A percentile compares a stretch with the other conserved stretches of the same genome.
phyloP scores from a whole-genome alignment of 2,329 filamentous ascomycete genomes.

The Graphilbum sp. region DNA sequence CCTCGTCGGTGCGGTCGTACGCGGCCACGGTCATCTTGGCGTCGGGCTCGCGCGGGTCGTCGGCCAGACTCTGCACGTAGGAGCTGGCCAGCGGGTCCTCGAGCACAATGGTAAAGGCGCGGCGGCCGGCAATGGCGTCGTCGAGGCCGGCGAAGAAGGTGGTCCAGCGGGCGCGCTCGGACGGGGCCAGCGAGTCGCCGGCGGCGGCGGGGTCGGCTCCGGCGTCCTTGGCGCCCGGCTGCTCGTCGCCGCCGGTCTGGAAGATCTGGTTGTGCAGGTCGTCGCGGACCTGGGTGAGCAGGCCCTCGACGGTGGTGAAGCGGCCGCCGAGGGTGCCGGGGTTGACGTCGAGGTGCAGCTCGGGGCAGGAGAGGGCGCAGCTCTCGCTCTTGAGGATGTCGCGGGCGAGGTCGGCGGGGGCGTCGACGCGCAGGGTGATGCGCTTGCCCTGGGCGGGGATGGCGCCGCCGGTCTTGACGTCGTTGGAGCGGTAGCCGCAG shows the following conservation, averaged over 20 bases:
- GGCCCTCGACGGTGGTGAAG: slow-evolving; percentile 92
- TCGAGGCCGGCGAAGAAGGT: slow-evolving; percentile 66
- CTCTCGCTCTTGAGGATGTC: slow-evolving; percentile 96
- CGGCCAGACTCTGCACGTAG: slow-evolving; percentile 79
- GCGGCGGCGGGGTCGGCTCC: slow-evolving; percentile 45
- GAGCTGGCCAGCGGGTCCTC: slow-evolving; percentile 82
- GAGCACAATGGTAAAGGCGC: slow-evolving; percentile 68
- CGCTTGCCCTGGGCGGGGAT: slow-evolving; percentile 74
- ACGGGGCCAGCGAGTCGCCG: slow-evolving; percentile 61
- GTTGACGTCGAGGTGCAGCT: slow-evolving; percentile 75
- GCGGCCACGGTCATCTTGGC: slow-evolving; percentile 66
- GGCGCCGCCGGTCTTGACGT: slow-evolving; percentile 92
- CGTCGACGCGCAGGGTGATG: slow-evolving; percentile 61
- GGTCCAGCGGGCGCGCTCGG: slow-evolving; percentile 58
- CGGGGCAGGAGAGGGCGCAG: slow-evolving; percentile 71
- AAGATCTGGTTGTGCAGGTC: slow-evolving; percentile 84
- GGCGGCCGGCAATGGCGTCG: slow-evolving; percentile 62
- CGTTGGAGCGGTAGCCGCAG: slow-evolving; percentile 89
- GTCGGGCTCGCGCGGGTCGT: slow-evolving; percentile 53
- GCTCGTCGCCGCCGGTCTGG: slow-evolving; percentile 24
- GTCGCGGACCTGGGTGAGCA: slow-evolving; percentile 80
- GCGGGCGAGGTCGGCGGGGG: slow-evolving; percentile 57
- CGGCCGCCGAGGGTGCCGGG: slow-evolving; percentile 88
- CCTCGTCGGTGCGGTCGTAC: slow-evolving; percentile 76
- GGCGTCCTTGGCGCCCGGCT: slow-evolving; percentile 20